These are phyloP conservation scores for Trametes gibbosa DNA, from an alignment of 768 basidiomycete genomes.

Conservation along the genomic window DNA sequence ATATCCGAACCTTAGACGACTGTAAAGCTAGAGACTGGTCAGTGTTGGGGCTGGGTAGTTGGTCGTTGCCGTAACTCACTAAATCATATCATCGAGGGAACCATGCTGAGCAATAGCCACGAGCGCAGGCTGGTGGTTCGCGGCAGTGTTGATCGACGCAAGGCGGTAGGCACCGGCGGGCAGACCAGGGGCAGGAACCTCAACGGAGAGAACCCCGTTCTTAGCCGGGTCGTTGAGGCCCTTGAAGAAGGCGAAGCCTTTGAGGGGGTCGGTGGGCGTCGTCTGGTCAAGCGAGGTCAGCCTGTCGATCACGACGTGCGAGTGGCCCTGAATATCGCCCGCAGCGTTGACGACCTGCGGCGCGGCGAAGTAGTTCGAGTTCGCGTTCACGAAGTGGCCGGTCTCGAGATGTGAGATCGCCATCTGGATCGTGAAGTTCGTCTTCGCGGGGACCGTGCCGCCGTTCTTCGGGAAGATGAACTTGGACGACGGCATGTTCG, in stretches of 20 bases:
- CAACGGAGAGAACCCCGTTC: slow-evolving; percentile 38
- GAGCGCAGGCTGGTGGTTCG: slow-evolving; percentile 43
- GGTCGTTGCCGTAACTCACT: slow-evolving; percentile 16
- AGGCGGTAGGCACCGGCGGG: slow-evolving; percentile 39
- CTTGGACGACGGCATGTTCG: slow-evolving; percentile 53
- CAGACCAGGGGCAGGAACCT: neutral
- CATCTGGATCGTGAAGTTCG: slow-evolving; percentile 52
- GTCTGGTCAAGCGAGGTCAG: slow-evolving; percentile 49
- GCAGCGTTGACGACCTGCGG: slow-evolving; percentile 49
- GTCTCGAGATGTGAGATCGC: slow-evolving; percentile 43
- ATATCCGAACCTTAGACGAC: slow-evolving; percentile 9
- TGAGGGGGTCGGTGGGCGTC: slow-evolving; percentile 43
- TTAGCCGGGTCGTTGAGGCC: slow-evolving; percentile 46
- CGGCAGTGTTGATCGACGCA: slow-evolving; percentile 43
- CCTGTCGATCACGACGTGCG: slow-evolving; percentile 58
- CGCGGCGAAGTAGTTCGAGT: slow-evolving; percentile 49
- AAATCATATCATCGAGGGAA: slow-evolving; percentile 38
- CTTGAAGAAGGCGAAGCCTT: slow-evolving; percentile 57
- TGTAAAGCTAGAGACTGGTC: slow-evolving; percentile 15
- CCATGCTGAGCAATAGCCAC: slow-evolving; percentile 45
- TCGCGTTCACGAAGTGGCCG: slow-evolving; percentile 58
- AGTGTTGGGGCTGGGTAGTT: neutral
- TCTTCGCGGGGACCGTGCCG: slow-evolving; percentile 41
- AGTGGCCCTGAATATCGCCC: slow-evolving; percentile 59
- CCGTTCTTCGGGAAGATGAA: slow-evolving; percentile 50